Evolutionary conservation across 2,329 filamentous ascomycete species (phyloP).

Genomic region (Knufia petricola): DNA sequence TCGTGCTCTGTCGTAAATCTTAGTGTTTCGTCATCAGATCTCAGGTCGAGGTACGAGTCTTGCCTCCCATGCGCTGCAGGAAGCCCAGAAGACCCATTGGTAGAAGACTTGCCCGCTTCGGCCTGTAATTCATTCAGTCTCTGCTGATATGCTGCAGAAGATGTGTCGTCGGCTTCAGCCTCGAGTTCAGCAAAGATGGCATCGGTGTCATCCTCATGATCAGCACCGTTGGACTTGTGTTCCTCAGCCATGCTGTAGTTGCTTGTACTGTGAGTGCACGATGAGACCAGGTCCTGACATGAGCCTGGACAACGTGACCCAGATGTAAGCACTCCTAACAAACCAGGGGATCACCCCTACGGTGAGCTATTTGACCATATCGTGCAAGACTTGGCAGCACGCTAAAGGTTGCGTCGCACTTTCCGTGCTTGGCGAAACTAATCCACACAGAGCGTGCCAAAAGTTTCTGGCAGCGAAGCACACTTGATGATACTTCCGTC

Average conservation of each 20-base stretch:
- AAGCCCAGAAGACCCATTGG: not conserved
- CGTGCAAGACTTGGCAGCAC: no score
- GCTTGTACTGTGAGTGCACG: no score
- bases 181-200: slow-evolving; percentile 50
- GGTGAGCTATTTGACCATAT: no score
- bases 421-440: no score
- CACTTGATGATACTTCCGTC: not conserved
- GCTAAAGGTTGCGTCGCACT: no score
- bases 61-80: slow-evolving; percentile 10
- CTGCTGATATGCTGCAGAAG: slow-evolving; percentile 10
- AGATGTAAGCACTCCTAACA: no score
- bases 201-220: slow-evolving; percentile 48
- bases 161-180: slow-evolving; percentile 43
- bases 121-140: slow-evolving; percentile 15
- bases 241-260: not conserved
- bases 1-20: slow-evolving; percentile 51
- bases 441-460: no score
- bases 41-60: slow-evolving; percentile 30
- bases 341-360: no score
- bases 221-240: slow-evolving; percentile 6
- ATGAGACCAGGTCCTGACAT: no score
- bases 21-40: slow-evolving; percentile 48
- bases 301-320: no score
- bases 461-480: no score
- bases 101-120: slow-evolving; percentile 4